Evolutionary conservation across 257 asterid genomes (phyloP), one percentile per base, ranked within the genome.

Genomic region (Solanum boliviense): DNA sequence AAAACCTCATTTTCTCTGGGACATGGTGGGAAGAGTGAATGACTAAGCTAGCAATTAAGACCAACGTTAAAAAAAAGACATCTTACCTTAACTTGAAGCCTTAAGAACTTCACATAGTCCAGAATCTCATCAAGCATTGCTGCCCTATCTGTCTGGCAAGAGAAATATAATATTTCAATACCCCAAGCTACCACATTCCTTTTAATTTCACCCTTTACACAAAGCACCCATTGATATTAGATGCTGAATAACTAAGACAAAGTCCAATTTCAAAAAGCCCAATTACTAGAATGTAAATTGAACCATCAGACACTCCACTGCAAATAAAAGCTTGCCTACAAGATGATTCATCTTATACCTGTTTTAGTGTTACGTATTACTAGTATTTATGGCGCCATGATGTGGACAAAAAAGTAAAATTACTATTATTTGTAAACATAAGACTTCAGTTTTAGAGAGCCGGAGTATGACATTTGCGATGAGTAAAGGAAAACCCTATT

Each of bases 51-150:
- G 44, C 41, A 9, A 81, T 5, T 81, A 48, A 46, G 44, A 29
- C 18, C 41, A 81, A 27, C 15, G 1, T 29, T 29, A 16, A 46
- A 81, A 46, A 46, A 18, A 18, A 3, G 27, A n/a, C 44, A 81
- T 29, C 8, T 89, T 89, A 94, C 98, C 98, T 94, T 95, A 87
- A 95, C 98, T 91, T 95, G 98, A 91, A 95, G 98, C 93, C 98
- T 92, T 83, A 95, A 87, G 90, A 95, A 94, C 88, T 95, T 95
- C 89, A 95, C 98, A 87, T 95, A 95, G 90, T 95, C 98, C 91
- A 95, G 93, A 89, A 95, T 94, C 91, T 94, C 98, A 84, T 95
- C 98, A 79, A 95, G 98, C 98, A 95, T 95, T 25, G 97, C 98
- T 11, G 98, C 98, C 92, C 95, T 92, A 89, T 95, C 98, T 71